Evolutionary conservation across 176 grass and related monocot species (phyloP).

Genomic region (Alloteropsis semialata): DNA sequence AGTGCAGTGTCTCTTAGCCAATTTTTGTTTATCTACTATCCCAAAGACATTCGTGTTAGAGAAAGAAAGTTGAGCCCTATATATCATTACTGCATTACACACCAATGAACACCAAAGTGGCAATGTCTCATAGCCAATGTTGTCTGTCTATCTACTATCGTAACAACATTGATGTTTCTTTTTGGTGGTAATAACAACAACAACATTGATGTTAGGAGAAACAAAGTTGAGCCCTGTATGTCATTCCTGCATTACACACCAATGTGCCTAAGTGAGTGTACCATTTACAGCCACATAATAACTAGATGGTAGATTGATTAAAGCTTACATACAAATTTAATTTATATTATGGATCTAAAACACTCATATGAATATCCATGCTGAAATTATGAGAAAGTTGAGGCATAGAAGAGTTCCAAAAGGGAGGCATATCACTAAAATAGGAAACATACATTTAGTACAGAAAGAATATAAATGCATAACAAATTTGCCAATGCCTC

Average conservation of each 20-base stretch:
- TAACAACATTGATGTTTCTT: no score
- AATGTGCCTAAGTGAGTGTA: neutral
- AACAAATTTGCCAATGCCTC: neutral
- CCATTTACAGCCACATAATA: neutral
- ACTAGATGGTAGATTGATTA: neutral
- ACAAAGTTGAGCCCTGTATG: neutral
- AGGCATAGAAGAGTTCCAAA: neutral
- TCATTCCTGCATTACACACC: neutral
- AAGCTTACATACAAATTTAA: neutral
- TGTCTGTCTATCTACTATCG: neutral
- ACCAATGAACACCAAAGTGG: neutral
- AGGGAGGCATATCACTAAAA: neutral
- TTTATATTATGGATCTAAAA: neutral
- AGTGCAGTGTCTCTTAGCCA: neutral
- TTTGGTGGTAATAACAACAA: no score
- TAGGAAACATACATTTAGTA: neutral
- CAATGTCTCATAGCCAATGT: neutral
- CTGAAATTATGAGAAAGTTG: neutral
- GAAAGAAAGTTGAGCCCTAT: neutral
- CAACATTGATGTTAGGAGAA: neutral
- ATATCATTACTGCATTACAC: neutral
- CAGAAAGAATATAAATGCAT: neutral
- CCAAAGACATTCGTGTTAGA: neutral
- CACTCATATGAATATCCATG: neutral
- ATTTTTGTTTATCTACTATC: neutral